Evolutionary conservation across 2,329 filamentous ascomycete genomes (phyloP).

Genomic region (Diaporthe sp.): DNA sequence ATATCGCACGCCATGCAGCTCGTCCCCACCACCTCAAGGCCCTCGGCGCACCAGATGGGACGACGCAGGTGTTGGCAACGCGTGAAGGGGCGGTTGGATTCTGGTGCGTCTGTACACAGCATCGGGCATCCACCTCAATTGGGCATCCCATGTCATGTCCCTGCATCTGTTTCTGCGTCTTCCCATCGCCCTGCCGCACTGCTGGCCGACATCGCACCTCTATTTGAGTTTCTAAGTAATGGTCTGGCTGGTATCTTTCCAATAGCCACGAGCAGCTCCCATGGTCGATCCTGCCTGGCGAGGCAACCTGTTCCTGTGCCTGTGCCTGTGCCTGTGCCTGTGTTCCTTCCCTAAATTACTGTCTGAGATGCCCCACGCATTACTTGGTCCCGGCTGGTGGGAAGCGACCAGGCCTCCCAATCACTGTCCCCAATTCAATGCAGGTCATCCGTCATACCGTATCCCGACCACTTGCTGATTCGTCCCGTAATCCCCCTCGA

Average conservation of each 20-base stretch:
- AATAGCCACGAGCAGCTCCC: background rate
- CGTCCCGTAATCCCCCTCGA: background rate
- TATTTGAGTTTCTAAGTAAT: background rate
- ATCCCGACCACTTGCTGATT: background rate
- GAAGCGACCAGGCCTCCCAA: conserved; percentile 4
- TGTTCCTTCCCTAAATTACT: conserved; percentile 4
- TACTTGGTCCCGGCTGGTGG: conserved; percentile 2
- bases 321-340: background rate
- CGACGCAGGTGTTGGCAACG: background rate
- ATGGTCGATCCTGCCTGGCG: background rate
- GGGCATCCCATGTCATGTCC: conserved; percentile 5
- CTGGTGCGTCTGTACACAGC: conserved; percentile 27
- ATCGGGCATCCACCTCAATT: conserved; percentile 16
- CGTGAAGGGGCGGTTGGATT: background rate
- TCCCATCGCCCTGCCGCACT: background rate
- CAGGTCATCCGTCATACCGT: conserved; percentile 1
- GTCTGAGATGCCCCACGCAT: conserved; percentile 3
- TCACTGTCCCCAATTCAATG: background rate
- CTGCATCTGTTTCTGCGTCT: background rate
- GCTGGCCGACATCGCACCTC: background rate
- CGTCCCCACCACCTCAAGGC: background rate
- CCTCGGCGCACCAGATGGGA: conserved; percentile 12
- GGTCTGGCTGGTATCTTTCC: background rate
- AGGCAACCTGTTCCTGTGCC: background rate
- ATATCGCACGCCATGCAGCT: conserved; percentile 21